phyloP scores from a whole-genome alignment of 495 filamentous ascomycete species.

The Aspergillus egyptiacus region DNA sequence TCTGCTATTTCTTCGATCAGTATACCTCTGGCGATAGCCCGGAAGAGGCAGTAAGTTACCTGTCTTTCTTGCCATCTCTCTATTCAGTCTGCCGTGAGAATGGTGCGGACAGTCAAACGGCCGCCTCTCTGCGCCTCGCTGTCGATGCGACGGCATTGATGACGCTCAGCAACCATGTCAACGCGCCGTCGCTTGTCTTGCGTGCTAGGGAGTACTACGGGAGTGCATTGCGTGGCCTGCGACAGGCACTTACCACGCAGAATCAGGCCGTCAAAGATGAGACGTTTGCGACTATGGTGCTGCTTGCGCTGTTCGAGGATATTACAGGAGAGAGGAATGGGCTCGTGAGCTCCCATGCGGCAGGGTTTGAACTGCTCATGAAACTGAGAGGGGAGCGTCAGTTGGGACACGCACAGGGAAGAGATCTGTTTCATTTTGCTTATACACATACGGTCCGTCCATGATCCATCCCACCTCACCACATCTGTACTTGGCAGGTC shows the following conservation, averaged over 20 bases:
- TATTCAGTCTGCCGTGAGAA: slow-evolving; percentile 29
- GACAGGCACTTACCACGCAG: slow-evolving; percentile 26
- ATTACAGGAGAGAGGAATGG: slow-evolving; percentile 37
- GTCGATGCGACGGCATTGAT: slow-evolving; percentile 38
- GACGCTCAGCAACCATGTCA: slow-evolving; percentile 29
- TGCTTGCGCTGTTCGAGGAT: slow-evolving; percentile 40
- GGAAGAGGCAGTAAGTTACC: slow-evolving; percentile 25
- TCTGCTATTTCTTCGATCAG: slow-evolving; percentile 44
- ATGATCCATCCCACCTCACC: not conserved
- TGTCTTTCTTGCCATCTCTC: slow-evolving; percentile 34
- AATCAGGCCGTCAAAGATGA: slow-evolving; percentile 34
- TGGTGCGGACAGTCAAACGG: slow-evolving; percentile 10
- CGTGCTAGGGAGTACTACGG: slow-evolving; percentile 35
- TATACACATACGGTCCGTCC: slow-evolving; percentile 36
- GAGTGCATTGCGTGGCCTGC: slow-evolving; percentile 29
- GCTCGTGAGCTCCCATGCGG: slow-evolving; percentile 36
- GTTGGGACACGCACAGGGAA: slow-evolving; percentile 27
- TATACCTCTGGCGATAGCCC: slow-evolving; percentile 25
- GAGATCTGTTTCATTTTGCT: slow-evolving; percentile 41
- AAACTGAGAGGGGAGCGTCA: slow-evolving; percentile 32
- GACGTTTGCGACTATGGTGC: slow-evolving; percentile 36
- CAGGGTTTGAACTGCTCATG: slow-evolving; percentile 38
- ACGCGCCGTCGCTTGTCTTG: slow-evolving; percentile 25
- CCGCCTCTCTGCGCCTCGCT: slow-evolving; percentile 33
- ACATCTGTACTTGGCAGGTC: too few species aligned